Conservation (phyloP, 2,329 filamentous ascomycete genomes). For the Ampelomyces quisqualis region DNA sequence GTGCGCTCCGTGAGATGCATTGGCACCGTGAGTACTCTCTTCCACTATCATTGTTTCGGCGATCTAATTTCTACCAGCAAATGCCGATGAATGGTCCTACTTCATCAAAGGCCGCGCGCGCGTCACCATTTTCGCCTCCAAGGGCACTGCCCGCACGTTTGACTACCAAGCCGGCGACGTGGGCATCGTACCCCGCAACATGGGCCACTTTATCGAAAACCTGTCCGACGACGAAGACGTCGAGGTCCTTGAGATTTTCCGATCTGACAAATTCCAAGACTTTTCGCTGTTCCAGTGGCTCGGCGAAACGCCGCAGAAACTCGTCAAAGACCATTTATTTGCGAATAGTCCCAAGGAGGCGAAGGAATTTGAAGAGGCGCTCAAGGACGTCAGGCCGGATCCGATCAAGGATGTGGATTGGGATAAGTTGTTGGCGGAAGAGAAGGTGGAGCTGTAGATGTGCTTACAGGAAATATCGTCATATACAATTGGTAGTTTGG, state of each 20-base stretch:
- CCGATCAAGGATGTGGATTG: constrained; percentile 40
- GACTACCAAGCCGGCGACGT: constrained; percentile 75
- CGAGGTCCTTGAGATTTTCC: constrained; percentile 75
- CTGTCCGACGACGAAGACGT: constrained; percentile 70
- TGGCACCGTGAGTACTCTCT: constrained; percentile 60
- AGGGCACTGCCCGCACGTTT: constrained; percentile 70
- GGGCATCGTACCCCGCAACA: constrained; percentile 72
- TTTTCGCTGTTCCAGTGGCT: constrained; percentile 76
- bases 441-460: constrained; percentile 24
- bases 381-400: constrained; percentile 62
- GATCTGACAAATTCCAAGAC: constrained; percentile 69
- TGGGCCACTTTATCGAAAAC: constrained; percentile 82
- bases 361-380: constrained; percentile 61
- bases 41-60: not conserved
- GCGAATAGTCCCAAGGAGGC: constrained; percentile 61
- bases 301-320: constrained; percentile 66
- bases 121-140: constrained; percentile 71
- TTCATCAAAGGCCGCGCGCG: constrained; percentile 72
- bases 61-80: constrained; percentile 35
- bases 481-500: too few relatives aligned
- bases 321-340: constrained; percentile 68
- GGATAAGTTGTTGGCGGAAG: constrained; percentile 26
- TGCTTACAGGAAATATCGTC: too few relatives aligned
- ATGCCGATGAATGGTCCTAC: constrained; percentile 78
- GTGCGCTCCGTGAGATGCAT: constrained; percentile 75